Base-by-base conservation (phyloP, 2,329 filamentous ascomycete species). In the Leptoxyphium fumago region DNA sequence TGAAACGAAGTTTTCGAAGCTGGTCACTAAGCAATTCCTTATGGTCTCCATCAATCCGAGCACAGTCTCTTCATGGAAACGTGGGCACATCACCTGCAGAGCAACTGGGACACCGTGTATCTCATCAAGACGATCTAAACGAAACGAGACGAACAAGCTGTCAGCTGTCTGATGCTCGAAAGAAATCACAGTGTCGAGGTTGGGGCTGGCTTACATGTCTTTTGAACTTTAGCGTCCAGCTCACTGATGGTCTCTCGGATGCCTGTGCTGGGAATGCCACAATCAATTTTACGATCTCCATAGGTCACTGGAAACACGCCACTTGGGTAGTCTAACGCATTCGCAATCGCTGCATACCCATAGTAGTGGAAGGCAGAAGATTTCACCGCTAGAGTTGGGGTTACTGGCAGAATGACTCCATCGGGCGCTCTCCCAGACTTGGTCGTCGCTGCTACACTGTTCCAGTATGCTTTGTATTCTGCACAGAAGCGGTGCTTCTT, bases 181-280 rank as follows among this genome's bases (percentile, higher is more conserved):
- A 26, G 21, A 26, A 30, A 36, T 2, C 18, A 13, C 17, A 17
- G 17, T 10, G 39, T 30, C 10, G 26, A 5, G 3, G 36, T 26
- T 46, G 21, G 21, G 21, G 3, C 21, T 26, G 21, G 4, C 48
- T 44, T 38, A 51, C 49, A 50, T 17, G 40, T 45, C 29, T 41
- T 44, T 38, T 44, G 40, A 15, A 50, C 46, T 21, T 36, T 39
- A 36, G 30, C 39, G 17, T 52, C 47, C 29, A 45, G 29, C 10
- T 48, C 46, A 38, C 40, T 48, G 21, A 26, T 26, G 21, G 21
- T 26, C 3, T 7, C 21, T 7, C 3, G 3, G 3, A 26, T 26
- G 4, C 21, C 21, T 26, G 21, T 26, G 21, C 51, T 47, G 40
- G 70, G 67, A 26, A 62, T 50, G 18, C 56, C 49, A 43, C 61